These are phyloP conservation scores for Vinca major DNA, from an alignment of 305 asterid genomes.

Conservation along the genomic window DNA sequence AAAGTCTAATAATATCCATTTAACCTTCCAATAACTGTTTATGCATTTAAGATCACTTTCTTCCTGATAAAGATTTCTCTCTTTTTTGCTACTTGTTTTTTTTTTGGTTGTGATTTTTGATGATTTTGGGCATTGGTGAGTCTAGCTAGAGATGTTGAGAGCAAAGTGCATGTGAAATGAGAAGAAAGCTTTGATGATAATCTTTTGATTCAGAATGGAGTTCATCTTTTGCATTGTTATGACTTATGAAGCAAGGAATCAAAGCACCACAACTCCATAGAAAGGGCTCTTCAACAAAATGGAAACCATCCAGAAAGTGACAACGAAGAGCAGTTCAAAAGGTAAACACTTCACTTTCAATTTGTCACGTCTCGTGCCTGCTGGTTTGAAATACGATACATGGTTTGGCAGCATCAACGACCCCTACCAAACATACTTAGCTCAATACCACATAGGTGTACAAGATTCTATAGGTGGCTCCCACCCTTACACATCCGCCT, in stretches of 20 bases:
- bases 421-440: too few species aligned
- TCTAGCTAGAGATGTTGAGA: not conserved
- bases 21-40: not conserved
- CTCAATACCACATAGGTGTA: too few species aligned
- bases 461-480: too few species aligned
- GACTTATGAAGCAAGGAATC: slow-evolving; percentile 3
- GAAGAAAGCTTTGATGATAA: not conserved
- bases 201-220: not conserved
- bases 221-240: not conserved
- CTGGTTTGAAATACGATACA: too few species aligned
- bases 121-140: not conserved
- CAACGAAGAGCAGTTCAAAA: too few species aligned
- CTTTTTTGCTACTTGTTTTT: slow-evolving; percentile 6
- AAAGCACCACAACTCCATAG: too few species aligned
- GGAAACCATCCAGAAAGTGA: not conserved
- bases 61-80: not conserved
- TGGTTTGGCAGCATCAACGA: too few species aligned
- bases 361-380: too few species aligned
- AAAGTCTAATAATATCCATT: not conserved
- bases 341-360: too few species aligned
- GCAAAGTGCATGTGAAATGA: not conserved
- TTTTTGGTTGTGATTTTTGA: too few species aligned
- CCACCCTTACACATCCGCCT: too few species aligned
- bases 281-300: not conserved
- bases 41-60: not conserved